Percentiles rank a stretch among this genome's conserved stretches.
Conservation (phyloP, 176 grass and related monocot genomes). For the Avena insularis region DNA sequence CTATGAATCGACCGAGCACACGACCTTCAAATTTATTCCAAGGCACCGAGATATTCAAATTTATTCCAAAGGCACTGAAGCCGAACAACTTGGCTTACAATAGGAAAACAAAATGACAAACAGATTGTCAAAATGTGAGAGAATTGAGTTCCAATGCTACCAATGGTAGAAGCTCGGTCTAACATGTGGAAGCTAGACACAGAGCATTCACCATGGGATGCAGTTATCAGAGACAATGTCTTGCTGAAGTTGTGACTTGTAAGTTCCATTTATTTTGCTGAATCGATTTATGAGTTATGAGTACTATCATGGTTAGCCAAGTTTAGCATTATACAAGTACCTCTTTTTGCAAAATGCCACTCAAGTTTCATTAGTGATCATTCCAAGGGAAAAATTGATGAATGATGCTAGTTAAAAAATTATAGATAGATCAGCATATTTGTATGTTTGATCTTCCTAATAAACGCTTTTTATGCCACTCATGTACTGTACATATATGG, state of each 20-base stretch:
- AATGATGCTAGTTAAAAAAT: neutral
- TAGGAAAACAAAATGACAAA: neutral
- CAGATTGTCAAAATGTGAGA: neutral
- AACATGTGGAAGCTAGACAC: neutral
- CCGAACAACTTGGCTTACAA: too few species aligned
- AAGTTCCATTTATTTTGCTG: neutral
- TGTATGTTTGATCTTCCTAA: neutral
- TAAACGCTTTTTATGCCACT: neutral
- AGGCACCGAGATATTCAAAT: too few species aligned
- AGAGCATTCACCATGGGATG: neutral
- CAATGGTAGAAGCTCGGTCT: neutral
- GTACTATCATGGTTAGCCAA: neutral
- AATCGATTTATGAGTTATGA: neutral
- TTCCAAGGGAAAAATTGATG: neutral
- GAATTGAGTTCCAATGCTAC: constrained; percentile 1
- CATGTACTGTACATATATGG: neutral
- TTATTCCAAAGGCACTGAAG: too few species aligned
- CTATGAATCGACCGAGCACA: neutral
- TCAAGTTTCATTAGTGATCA: neutral
- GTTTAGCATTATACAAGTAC: neutral
- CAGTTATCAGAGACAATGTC: neutral
- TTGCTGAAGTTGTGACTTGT: neutral
- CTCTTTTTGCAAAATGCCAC: neutral
- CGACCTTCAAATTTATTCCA: too few species aligned
- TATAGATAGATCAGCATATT: neutral